Percentiles rank a stretch among this genome's conserved stretches.
Evolutionary conservation across 768 basidiomycete species (phyloP).

Genomic region (Tylopilus felleus): DNA sequence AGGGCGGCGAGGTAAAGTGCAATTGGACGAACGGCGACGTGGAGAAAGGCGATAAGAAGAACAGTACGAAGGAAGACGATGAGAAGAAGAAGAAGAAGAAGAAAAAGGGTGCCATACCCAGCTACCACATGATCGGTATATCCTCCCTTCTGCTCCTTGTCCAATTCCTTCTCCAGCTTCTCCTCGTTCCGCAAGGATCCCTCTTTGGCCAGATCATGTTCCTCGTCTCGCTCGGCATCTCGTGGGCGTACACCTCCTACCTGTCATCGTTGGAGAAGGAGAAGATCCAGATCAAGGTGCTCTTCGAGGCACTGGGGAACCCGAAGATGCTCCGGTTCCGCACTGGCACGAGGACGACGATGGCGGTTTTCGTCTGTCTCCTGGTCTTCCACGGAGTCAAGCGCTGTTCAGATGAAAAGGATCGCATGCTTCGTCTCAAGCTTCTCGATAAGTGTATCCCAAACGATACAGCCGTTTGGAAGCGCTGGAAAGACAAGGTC

Average conservation of each 20-base stretch:
- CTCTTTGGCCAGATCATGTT: conserved; percentile 38
- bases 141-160: conserved; percentile 27
- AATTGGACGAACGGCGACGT: neutral
- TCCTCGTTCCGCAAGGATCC: conserved; percentile 32
- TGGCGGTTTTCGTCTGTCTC: conserved; percentile 24
- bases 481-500: conserved; percentile 22
- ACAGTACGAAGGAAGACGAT: neutral
- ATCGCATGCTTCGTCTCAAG: neutral
- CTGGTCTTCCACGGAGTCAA: conserved; percentile 18
- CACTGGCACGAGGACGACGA: conserved; percentile 19
- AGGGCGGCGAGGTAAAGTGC: neutral
- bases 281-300: conserved; percentile 18
- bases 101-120: neutral
- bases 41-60: neutral
- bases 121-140: conserved; percentile 19
- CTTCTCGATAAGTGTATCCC: conserved; percentile 16
- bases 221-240: conserved; percentile 27
- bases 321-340: conserved; percentile 13
- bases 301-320: conserved; percentile 11
- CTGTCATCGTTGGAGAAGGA: conserved; percentile 36
- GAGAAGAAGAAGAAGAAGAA: neutral
- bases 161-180: conserved; percentile 34
- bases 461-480: conserved; percentile 27
- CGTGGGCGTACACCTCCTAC: conserved; percentile 35
- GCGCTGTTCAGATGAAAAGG: neutral